Percentiles rank a stretch among this genome's conserved stretches.
Conservation (phyloP, 257 asterid genomes). For the Haberlea rhodopensis region DNA sequence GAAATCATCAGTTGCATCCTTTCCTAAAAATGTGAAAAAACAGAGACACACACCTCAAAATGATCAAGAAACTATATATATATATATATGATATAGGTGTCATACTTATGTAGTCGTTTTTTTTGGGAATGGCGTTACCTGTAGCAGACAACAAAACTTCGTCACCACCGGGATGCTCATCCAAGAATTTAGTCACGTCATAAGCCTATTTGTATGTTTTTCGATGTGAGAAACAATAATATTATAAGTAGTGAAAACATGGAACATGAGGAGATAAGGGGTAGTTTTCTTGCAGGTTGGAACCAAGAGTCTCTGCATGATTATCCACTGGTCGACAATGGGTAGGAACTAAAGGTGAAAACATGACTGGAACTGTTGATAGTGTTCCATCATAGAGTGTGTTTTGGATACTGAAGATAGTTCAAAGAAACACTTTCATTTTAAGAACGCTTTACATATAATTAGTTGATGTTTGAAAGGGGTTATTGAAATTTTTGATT, state of each 20-base stretch:
- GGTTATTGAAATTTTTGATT: too few relatives aligned
- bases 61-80: not conserved
- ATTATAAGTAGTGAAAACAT: not conserved
- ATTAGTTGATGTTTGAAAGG: not conserved
- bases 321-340: not conserved
- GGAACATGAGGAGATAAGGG: not conserved
- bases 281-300: not conserved
- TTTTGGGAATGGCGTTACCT: constrained; percentile 36
- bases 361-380: not conserved
- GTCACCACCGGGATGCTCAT: constrained; percentile 95
- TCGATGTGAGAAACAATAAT: not conserved
- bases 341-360: constrained; percentile 12
- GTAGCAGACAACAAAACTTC: constrained; percentile 74
- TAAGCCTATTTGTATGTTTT: constrained; percentile 48
- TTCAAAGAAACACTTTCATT: not conserved
- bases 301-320: not conserved
- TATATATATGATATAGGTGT: not conserved
- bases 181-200: constrained; percentile 79
- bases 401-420: not conserved
- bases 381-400: not conserved
- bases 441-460: not conserved
- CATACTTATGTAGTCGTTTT: not conserved
- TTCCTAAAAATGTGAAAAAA: constrained; percentile 36
- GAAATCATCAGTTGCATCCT: constrained; percentile 55
- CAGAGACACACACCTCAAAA: not conserved